Base-by-base conservation (phyloP, 2,329 filamentous ascomycete genomes). In the Teratosphaeriaceae sp. region DNA sequence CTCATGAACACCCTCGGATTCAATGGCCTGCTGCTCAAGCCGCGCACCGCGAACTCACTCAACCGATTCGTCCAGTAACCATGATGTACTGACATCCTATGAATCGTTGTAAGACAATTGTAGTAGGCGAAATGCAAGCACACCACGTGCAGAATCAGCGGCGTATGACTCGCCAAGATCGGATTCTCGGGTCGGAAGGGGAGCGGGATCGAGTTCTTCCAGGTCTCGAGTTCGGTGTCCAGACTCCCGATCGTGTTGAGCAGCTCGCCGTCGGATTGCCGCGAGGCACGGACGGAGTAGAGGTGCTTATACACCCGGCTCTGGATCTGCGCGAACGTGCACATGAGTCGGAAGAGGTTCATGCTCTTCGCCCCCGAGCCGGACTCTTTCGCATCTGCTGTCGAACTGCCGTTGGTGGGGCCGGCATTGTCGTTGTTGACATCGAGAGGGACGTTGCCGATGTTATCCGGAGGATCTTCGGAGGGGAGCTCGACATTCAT, bases 161-260 rank as follows among this genome's bases (percentile, higher is more conserved):
- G 89, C 0, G 88, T 94, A 63, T 96, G 88, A 0, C 84, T 85
- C 0, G 88, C 87, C 64, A 88, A 89, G 65, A 98, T 97, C 65
- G 96, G 89, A 61, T 96, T 82, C 64, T 97, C 92, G 0, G 92
- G 92, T n/a, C 92, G 80, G 68, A 96, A 97, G 58, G 97, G 92
- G 44, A 95, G 76, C 2, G 92, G 90, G 42, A 98, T 97, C 40
- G 76, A 80, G 60, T 97, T 89, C 70, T 97, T 97, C 92, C 92
- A 98, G 42, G 88, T 83, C 62, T 98, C 92, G 3, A 98, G 67
- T 42, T 73, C 63, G 43, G 63, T 82, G 61, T 98, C 92, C 8
- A 98, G 77, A 59, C 97, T 89, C 36, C 92, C 89, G 54, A 98
- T 98, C 1, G 88, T 94, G 61, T 95, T 94, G 36, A 98, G 74